phyloP scores from a whole-genome alignment of 1,284 basidiomycete species.

The Ustilago hordei region DNA sequence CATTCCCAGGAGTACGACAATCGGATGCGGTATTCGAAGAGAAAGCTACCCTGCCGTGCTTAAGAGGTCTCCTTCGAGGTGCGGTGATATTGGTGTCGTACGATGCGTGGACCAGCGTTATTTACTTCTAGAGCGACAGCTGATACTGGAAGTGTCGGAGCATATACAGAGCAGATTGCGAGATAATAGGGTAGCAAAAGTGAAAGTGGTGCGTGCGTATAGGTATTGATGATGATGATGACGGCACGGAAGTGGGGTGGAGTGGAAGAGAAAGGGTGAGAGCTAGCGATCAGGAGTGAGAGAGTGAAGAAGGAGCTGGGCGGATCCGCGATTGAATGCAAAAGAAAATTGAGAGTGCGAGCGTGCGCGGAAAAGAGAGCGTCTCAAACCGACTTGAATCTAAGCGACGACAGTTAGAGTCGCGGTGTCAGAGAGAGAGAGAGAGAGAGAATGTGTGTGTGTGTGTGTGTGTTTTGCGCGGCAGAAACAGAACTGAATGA shows the following conservation, averaged over 20 bases:
- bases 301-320: neutral
- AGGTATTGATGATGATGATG: slow-evolving; percentile 3
- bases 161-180: slow-evolving; percentile 5
- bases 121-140: no score
- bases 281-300: neutral
- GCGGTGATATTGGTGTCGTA: no score
- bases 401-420: neutral
- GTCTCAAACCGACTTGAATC: no score
- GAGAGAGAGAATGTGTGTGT: no score
- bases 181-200: neutral
- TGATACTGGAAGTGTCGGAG: neutral
- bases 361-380: neutral
- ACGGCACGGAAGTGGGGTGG: neutral
- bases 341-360: neutral
- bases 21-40: no score
- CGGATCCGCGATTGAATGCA: slow-evolving; percentile 1
- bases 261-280: neutral
- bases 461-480: no score
- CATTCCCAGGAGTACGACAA: neutral
- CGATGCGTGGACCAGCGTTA: no score
- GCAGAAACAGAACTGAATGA: no score
- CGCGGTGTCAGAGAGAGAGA: neutral
- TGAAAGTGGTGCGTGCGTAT: neutral
- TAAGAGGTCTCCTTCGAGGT: no score
- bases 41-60: no score